phyloP scores from a whole-genome alignment of 2,329 filamentous ascomycete genomes.

The Hymenoscyphus repandus region DNA sequence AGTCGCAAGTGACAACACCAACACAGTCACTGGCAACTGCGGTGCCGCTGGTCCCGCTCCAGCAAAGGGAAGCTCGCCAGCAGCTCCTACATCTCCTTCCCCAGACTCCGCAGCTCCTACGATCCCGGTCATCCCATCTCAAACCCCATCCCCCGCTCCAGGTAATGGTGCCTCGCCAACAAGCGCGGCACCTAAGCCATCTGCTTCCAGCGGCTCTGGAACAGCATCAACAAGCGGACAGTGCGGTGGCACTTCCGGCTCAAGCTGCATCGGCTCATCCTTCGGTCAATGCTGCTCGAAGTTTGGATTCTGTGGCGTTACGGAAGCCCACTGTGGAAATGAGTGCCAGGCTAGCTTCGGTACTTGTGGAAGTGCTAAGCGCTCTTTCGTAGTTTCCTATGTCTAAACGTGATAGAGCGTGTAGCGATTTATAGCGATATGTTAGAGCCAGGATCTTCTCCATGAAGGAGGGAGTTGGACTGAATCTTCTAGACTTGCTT shows the following conservation, averaged over 20 bases:
- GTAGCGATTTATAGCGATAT: too few relatives aligned
- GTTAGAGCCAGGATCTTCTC: too few relatives aligned
- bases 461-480: too few relatives aligned
- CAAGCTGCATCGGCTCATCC: not conserved
- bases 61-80: conserved; percentile 11
- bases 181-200: not conserved
- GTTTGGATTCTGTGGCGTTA: conserved; percentile 4
- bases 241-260: not conserved
- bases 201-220: not conserved
- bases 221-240: not conserved
- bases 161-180: not conserved
- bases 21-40: conserved; percentile 22
- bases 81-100: not conserved
- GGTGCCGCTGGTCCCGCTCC: conserved; percentile 3
- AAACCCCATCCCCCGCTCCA: too few relatives aligned
- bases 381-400: too few relatives aligned
- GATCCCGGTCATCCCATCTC: too few relatives aligned
- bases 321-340: conserved; percentile 3
- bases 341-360: conserved; percentile 5
- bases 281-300: conserved; percentile 8
- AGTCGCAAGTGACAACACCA: conserved; percentile 6
- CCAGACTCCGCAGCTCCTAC: too few relatives aligned
- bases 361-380: not conserved
- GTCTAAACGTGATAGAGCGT: too few relatives aligned
- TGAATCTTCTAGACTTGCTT: too few relatives aligned